Evolutionary conservation across 768 basidiomycete genomes (phyloP).

Genomic region (Suillus sp.): DNA sequence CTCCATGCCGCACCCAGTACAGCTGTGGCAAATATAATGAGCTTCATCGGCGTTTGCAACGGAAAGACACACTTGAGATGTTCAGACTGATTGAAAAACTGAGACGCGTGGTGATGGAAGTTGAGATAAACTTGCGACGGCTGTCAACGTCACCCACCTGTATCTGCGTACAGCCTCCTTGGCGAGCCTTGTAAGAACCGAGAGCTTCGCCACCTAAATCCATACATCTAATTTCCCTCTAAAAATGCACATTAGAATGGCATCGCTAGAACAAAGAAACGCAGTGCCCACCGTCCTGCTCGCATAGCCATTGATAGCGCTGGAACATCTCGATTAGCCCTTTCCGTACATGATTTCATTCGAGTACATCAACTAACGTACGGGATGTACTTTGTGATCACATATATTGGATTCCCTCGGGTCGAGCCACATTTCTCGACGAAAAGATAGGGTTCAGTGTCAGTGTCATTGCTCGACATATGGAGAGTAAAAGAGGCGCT

Average conservation of each 20-base stretch:
- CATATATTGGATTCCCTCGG: constrained; percentile 44
- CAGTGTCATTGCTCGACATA: constrained; percentile 26
- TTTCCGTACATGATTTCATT: constrained; percentile 11
- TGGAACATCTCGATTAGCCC: constrained; percentile 25
- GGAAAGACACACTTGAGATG: constrained; percentile 38
- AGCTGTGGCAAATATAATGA: constrained; percentile 26
- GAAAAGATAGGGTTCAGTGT: constrained; percentile 39
- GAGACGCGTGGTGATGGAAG: constrained; percentile 5
- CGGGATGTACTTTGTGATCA: constrained; percentile 45
- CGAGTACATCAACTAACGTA: constrained; percentile 34
- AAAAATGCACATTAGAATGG: constrained; percentile 17
- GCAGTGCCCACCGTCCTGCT: constrained; percentile 33
- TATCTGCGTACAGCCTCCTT: constrained; percentile 44
- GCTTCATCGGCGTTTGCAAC: not conserved
- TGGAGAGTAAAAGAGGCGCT: constrained; percentile 18
- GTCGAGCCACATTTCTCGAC: constrained; percentile 45
- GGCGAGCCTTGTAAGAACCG: constrained; percentile 42
- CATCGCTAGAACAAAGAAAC: constrained; percentile 1
- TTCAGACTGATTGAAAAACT: constrained; percentile 44
- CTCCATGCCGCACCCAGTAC: constrained; percentile 42
- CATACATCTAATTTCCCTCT: constrained; percentile 48
- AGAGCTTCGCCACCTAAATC: constrained; percentile 43
- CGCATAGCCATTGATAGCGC: constrained; percentile 36
- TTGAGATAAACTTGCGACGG: constrained; percentile 12
- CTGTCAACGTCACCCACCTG: constrained; percentile 31